Evolutionary conservation across 2,329 filamentous ascomycete genomes (phyloP).

Genomic region (Ceratocystis cubensis): DNA sequence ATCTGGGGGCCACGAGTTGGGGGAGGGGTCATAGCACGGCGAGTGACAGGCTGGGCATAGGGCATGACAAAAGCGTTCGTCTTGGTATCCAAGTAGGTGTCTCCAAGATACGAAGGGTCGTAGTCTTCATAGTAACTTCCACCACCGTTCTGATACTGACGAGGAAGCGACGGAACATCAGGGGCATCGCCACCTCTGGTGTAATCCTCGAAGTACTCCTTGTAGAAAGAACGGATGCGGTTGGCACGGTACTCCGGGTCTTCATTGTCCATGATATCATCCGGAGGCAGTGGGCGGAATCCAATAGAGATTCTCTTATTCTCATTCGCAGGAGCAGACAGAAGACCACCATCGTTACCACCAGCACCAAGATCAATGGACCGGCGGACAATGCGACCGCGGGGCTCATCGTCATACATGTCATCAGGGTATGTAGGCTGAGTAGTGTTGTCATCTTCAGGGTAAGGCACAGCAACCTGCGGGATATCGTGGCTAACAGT

Average conservation of each 20-base stretch:
- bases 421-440: conserved; percentile 17
- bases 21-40: conserved; percentile 91
- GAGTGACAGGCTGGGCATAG: conserved; percentile 71
- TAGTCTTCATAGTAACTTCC: conserved; percentile 60
- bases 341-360: conserved; percentile 27
- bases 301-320: conserved; percentile 53
- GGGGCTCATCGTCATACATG: conserved; percentile 26
- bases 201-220: conserved; percentile 93
- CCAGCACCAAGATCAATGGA: conserved; percentile 24
- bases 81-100: conserved; percentile 55
- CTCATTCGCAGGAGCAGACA: conserved; percentile 44
- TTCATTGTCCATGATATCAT: conserved; percentile 65
- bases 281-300: conserved; percentile 75
- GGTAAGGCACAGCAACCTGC: conserved; percentile 14
- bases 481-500: conserved; percentile 19
- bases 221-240: conserved; percentile 96
- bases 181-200: conserved; percentile 32
- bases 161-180: conserved; percentile 33
- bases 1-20: conserved; percentile 42
- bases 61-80: conserved; percentile 64
- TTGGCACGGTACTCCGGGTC: conserved; percentile 92
- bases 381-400: conserved; percentile 29
- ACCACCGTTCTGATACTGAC: conserved; percentile 25
- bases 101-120: conserved; percentile 55
- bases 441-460: conserved; percentile 22